Evolutionary conservation across 805 yeast species (phyloP).

Genomic region (Cyberlindnera mississippiensis): DNA sequence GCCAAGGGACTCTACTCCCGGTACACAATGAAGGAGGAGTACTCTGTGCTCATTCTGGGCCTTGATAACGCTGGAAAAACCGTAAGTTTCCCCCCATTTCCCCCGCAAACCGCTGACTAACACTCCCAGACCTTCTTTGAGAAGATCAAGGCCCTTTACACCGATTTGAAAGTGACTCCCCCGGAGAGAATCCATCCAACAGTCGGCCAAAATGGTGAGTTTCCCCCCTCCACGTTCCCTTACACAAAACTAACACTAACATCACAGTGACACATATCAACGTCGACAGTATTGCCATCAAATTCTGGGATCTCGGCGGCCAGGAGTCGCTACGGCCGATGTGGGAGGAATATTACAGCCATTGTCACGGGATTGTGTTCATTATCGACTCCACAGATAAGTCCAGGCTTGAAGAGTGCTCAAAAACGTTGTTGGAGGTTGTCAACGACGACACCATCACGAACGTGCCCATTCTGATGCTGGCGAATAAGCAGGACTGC

Average conservation of each 20-base stretch:
- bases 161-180: conserved; percentile 42
- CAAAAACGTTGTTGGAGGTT: conserved; percentile 52
- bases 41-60: conserved; percentile 78
- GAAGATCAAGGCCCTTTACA: conserved; percentile 53
- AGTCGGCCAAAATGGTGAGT: conserved; percentile 77
- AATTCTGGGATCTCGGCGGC: conserved; percentile 97
- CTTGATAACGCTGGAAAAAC: conserved; percentile 97
- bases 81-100: no score
- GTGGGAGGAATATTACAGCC: conserved; percentile 84
- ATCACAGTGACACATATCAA: conserved; percentile 34
- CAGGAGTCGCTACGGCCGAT: conserved; percentile 78
- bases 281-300: conserved; percentile 43
- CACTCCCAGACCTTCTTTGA: conserved; percentile 51
- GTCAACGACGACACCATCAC: conserved; percentile 51
- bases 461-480: conserved; percentile 87
- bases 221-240: no score
- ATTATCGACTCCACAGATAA: conserved; percentile 90
- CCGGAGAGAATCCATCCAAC: conserved; percentile 80
- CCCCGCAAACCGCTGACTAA: no score
- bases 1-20: conserved; percentile 56
- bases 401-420: conserved; percentile 78
- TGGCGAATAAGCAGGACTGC: conserved; percentile 91
- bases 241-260: no score
- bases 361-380: conserved; percentile 88
- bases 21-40: conserved; percentile 61